A percentile compares a stretch with the other conserved stretches of the same genome.
phyloP scores from a whole-genome alignment of 2,329 filamentous ascomycete genomes.

The Geoglossum cookeanum region DNA sequence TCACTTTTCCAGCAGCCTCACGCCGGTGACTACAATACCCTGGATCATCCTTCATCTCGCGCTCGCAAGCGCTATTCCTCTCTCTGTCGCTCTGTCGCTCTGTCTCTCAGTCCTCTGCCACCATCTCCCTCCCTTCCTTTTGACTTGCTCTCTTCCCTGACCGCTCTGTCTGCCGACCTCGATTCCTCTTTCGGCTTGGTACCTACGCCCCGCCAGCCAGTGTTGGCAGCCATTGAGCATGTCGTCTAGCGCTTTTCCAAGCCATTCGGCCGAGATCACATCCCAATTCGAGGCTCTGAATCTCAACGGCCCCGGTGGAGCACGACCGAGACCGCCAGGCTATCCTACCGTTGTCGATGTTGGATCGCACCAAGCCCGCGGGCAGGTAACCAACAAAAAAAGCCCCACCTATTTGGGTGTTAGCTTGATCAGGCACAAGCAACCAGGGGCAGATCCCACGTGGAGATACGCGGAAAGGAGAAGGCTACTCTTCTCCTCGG shows the following conservation, averaged over 20 bases:
- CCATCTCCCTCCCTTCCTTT: background rate
- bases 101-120: background rate
- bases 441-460: background rate
- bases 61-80: background rate
- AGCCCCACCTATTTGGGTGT: background rate
- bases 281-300: background rate
- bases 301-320: background rate
- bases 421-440: background rate
- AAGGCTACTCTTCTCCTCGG: background rate
- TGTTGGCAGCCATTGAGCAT: background rate
- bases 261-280: background rate
- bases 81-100: background rate
- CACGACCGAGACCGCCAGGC: background rate
- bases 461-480: background rate
- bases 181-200: background rate
- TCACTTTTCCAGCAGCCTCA: background rate
- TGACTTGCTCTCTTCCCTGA: background rate
- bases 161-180: background rate
- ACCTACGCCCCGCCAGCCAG: background rate
- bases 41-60: background rate
- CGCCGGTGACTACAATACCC: background rate
- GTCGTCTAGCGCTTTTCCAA: background rate
- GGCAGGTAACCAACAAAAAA: background rate
- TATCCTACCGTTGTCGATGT: background rate
- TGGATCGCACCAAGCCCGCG: background rate